A percentile compares a stretch with the other conserved stretches of the same genome.
These are phyloP conservation scores for Golovinomyces cichoracearum DNA, from an alignment of 2,329 filamentous ascomycete species.

Conservation along the genomic window DNA sequence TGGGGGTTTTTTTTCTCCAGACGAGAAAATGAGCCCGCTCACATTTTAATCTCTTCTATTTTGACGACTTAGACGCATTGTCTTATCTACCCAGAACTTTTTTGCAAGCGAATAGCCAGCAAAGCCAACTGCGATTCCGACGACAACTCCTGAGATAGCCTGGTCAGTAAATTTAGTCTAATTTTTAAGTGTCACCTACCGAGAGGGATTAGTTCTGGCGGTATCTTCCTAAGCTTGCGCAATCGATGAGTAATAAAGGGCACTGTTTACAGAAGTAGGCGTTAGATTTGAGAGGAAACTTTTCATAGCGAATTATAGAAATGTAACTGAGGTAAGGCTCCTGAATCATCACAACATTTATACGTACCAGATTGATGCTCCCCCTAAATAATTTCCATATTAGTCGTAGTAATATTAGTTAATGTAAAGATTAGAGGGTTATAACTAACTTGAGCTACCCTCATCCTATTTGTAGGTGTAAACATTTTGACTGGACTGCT, in stretches of 20 bases:
- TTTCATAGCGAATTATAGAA: background rate
- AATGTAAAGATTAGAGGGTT: background rate
- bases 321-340: too few species aligned
- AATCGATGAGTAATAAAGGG: conserved; percentile 94
- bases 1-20: too few species aligned
- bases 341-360: too few species aligned
- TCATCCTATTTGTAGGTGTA: conserved; percentile 37
- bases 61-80: conserved; percentile 61
- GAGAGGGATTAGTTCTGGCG: conserved; percentile 79
- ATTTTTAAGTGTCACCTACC: conserved; percentile 32
- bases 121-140: conserved; percentile 57
- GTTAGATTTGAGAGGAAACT: background rate
- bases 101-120: conserved; percentile 57
- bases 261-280: conserved; percentile 26
- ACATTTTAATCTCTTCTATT: conserved; percentile 15
- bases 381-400: conserved; percentile 27
- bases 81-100: conserved; percentile 77
- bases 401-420: too few species aligned
- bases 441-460: conserved; percentile 45
- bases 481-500: conserved; percentile 41
- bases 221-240: conserved; percentile 67
- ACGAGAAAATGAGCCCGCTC: too few species aligned
- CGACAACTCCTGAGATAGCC: conserved; percentile 39
- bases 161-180: background rate
- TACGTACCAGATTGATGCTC: conserved; percentile 42